Base-by-base conservation (phyloP, 1,284 basidiomycete species). In the Cutaneotrichosporon sp. region DNA sequence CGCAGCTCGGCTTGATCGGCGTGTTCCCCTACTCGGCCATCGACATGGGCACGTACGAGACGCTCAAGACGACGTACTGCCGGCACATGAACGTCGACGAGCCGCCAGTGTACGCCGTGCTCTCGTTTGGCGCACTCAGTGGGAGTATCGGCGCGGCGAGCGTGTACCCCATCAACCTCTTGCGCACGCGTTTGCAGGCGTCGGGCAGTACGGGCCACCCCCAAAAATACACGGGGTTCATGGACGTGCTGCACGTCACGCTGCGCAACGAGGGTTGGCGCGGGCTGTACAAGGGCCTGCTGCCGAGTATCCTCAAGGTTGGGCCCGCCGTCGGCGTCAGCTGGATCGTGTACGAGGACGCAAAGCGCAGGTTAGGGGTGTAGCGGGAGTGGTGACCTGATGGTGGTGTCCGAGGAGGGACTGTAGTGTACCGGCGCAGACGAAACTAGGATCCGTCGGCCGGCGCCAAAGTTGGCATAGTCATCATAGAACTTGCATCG, bases 11-110 rank as follows among this genome's bases (percentile, higher is more conserved):
- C 54, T 84, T 95, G 43, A 75, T 94, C 63, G 92, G 92, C 36
- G 92, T 95, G 43, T 95, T 95, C 79, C 92, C 91, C 82, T 92
- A 84, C 65, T 79, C 89, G 22, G 92, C 92, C 9, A 95, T 95
- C 67, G 92, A 95, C 78, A 94, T 95, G 92, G 91, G 90, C 71
- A 93, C 92, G 0, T 95, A 94, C 63, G 92, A 95, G 81, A 90
- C 91, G 6, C 85, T 95, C 54, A 95, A 95, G 76, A 82, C 91
- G 46, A 85, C 89, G 1, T 95, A 95, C 75, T 80, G 89, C 56
- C 85, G 87, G 56, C 92, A 90, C 18, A 90, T 89, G 20, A 87
- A 86, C 27, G 85, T 87, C 70, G 88, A 91, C 20, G 92, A 95
- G 73, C 90, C 92, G 0, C 88, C 89, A 4, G 86, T 92, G 7